Base-by-base conservation (phyloP, 1,284 basidiomycete species). In the Taiwanofungus camphoratus region DNA sequence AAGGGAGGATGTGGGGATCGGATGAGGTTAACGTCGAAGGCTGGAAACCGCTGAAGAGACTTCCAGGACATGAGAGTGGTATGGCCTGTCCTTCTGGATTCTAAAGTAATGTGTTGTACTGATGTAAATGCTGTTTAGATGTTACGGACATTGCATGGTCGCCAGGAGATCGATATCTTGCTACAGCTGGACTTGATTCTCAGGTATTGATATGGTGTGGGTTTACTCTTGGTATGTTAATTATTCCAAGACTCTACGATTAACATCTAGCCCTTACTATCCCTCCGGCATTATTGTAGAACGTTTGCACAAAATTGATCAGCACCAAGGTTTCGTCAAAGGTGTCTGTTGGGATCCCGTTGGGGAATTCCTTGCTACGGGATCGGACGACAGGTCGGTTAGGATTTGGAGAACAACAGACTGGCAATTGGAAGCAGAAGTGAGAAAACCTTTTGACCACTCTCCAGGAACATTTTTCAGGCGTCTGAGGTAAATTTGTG, bases 341-440 rank as follows among this genome's bases (percentile, higher is more conserved):
- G 96, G 96, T 42, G 91, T 99, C 38, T 93, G 91, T 56, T 99
- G 94, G 82, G 96, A 99, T 65, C 95, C 96, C 1, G 89, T 95
- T 4, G 95, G 95, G 36, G 88, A 97, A 64, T 98, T 85, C 60
- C 78, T 99, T 41, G 93, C 93, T 5, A 96, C 93, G n/a, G 82
- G 94, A 64, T 95, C 92, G 11, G 95, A 98, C 62, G 96, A 99
- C 67, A 84, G 91, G 61, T 87, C 89, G 2, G 89, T 98, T 51
- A 95, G 95, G 59, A 87, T 99, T 36, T 99, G 96, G 96, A 78
- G 89, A 51, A 96, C 93, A 0, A 82, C 79, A 7, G 92, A 95
- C 55, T 99, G 96, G 95, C 69, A 75, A 7, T 65, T 94, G 6
- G 89, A 94, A 51, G 80, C 84, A 3, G 85, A 84, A 53, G 79